Conservation (phyloP, 176 grass and related monocot genomes). For the Dactylis glomerata region DNA sequence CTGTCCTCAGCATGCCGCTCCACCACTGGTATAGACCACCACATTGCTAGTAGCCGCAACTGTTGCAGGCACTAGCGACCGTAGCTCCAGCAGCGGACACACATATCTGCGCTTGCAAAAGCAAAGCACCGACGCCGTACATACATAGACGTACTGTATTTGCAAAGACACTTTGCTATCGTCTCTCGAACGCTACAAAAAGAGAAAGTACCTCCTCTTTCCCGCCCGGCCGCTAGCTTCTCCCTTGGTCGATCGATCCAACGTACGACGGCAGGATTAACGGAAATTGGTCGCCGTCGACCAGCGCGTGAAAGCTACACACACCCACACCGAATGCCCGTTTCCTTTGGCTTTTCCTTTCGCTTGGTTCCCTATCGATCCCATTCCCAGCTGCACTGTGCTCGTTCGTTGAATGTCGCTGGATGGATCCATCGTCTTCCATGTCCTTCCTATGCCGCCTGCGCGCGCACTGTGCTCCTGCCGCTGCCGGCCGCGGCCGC, state of each 20-base stretch:
- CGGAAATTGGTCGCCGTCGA: not conserved
- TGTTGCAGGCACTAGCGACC: constrained; percentile 25
- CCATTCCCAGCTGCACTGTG: not conserved
- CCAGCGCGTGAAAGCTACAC: constrained; percentile 22
- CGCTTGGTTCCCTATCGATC: not conserved
- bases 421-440: not conserved
- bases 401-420: not conserved
- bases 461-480: constrained; percentile 10
- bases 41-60: not conserved
- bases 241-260: not conserved
- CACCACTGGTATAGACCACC: not conserved
- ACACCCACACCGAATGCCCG: constrained; percentile 11
- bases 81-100: too few species aligned
- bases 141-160: not conserved
- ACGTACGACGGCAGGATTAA: not conserved
- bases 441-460: constrained; percentile 9
- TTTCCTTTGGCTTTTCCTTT: constrained; percentile 22
- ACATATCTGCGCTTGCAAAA: not conserved
- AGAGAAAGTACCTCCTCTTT: not conserved
- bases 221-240: not conserved
- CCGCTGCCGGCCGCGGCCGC: not conserved
- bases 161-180: not conserved
- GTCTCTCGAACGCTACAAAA: not conserved
- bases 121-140: not conserved
- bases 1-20: not conserved